Percentiles rank a stretch among this genome's conserved stretches.
These are phyloP conservation scores for Xylaria arbuscula DNA, from an alignment of 2,329 filamentous ascomycete species.

Conservation along the genomic window DNA sequence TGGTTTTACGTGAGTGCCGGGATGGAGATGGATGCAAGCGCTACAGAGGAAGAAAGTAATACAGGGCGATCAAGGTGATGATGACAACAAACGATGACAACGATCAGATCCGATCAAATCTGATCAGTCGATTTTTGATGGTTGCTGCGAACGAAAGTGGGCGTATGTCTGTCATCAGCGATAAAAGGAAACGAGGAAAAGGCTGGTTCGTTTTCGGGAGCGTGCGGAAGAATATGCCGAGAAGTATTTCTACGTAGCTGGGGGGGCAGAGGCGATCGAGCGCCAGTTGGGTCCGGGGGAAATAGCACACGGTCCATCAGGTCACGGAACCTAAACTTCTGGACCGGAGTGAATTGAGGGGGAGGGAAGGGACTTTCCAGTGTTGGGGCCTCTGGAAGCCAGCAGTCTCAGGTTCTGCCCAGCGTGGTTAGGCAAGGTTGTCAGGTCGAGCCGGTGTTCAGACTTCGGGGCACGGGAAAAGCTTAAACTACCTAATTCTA, in stretches of 20 bases:
- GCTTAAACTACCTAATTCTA: background rate
- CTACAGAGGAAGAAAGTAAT: background rate
- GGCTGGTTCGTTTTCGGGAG: slow-evolving; percentile 27
- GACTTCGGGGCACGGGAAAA: slow-evolving; percentile 16
- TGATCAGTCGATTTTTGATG: slow-evolving; percentile 14
- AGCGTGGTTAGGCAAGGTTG: background rate
- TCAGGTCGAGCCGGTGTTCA: slow-evolving; percentile 10
- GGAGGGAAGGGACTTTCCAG: background rate
- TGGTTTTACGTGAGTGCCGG: background rate
- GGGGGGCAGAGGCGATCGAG: slow-evolving; percentile 19
- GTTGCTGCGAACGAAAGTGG: background rate
- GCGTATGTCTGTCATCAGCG: slow-evolving; percentile 14
- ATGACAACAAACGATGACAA: background rate
- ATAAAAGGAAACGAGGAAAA: slow-evolving; percentile 10
- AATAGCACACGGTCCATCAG: slow-evolving; percentile 22
- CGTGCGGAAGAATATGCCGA: slow-evolving; percentile 36
- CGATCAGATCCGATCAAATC: background rate
- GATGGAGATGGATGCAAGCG: background rate
- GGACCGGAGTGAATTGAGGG: slow-evolving; percentile 18
- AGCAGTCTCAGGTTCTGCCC: background rate
- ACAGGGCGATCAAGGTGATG: background rate
- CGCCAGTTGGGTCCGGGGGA: slow-evolving; percentile 28
- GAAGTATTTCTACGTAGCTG: slow-evolving; percentile 12
- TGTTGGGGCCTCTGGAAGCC: slow-evolving; percentile 8
- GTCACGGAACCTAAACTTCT: slow-evolving; percentile 27